Conservation (phyloP, 2,329 filamentous ascomycete genomes). For the Phyllosticta citrichinensis region DNA sequence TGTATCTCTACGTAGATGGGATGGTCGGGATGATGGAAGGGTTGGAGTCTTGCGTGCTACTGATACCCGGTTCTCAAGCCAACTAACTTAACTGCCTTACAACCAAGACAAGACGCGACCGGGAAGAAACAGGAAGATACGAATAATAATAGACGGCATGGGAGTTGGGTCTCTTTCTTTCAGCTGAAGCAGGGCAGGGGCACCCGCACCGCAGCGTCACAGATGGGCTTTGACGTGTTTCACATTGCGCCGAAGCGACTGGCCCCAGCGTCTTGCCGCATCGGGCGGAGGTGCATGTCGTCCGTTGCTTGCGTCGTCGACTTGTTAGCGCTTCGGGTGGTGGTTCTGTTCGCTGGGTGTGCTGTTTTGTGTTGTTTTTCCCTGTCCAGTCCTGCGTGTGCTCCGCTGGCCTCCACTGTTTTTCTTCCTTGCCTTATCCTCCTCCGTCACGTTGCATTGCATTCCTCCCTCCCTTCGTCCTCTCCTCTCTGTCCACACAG, state of each 20-base stretch:
- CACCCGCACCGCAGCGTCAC: no score
- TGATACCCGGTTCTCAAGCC: not conserved
- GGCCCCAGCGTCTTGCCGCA: not conserved
- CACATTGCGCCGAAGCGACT: not conserved
- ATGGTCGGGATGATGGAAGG: not conserved
- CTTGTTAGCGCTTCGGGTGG: not conserved
- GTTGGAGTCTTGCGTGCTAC: not conserved
- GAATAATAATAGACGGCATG: not conserved
- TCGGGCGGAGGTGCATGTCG: constrained; percentile 1
- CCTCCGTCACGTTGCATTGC: constrained; percentile 13
- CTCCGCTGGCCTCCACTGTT: not conserved
- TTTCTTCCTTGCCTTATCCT: constrained; percentile 2
- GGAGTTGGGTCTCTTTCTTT: not conserved
- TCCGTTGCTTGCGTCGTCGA: not conserved
- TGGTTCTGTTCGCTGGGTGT: not conserved
- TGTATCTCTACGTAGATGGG: not conserved
- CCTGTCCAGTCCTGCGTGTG: not conserved
- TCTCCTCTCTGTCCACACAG: not conserved
- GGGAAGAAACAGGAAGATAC: not conserved
- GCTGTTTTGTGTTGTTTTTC: not conserved
- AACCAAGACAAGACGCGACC: not conserved
- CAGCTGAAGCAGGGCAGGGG: not conserved
- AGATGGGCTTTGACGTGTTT: not conserved
- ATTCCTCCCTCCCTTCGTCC: constrained; percentile 12
- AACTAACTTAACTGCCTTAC: not conserved